phyloP scores from a whole-genome alignment of 345 rosid species.

The Ceriops tagal region DNA sequence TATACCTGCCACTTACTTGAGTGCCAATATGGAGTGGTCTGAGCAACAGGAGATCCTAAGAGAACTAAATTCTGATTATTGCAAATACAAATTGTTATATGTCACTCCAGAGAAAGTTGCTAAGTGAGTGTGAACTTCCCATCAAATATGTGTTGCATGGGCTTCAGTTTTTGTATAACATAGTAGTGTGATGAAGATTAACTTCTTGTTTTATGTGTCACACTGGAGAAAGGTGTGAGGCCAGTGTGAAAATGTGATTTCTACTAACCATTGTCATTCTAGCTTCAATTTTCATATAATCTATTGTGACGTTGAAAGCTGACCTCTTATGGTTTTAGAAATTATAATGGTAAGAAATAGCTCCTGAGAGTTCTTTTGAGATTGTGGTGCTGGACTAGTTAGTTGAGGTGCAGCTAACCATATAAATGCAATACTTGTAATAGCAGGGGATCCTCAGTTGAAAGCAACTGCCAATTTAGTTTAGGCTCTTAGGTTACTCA shows the following conservation, averaged over 20 bases:
- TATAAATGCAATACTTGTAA: not conserved
- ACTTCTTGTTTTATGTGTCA: not conserved
- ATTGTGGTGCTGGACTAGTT: conserved; percentile 1
- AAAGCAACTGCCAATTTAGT: not conserved
- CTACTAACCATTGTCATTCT: too few species aligned
- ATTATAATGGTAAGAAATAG: conserved; percentile 2
- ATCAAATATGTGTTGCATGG: too few species aligned
- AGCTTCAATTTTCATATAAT: too few species aligned
- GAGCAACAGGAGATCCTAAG: conserved; percentile 90
- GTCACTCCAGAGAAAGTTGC: conserved; percentile 99
- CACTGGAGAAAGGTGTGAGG: too few species aligned
- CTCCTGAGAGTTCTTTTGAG: conserved; percentile 2
- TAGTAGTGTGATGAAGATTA: not conserved
- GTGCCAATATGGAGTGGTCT: conserved; percentile 92
- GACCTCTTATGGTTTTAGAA: not conserved
- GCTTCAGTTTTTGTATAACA: not conserved
- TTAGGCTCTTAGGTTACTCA: not conserved
- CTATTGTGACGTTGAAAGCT: too few species aligned
- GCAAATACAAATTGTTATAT: conserved; percentile 80
- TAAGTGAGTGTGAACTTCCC: conserved; percentile 50
- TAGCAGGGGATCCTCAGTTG: not conserved
- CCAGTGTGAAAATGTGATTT: too few species aligned
- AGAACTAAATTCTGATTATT: conserved; percentile 75
- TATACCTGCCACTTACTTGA: conserved; percentile 85
- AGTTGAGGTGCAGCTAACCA: not conserved